Evolutionary conservation across 2,329 filamentous ascomycete species (phyloP), one percentile per base, ranked within the genome.

Genomic region (Cyphellophora europaea): DNA sequence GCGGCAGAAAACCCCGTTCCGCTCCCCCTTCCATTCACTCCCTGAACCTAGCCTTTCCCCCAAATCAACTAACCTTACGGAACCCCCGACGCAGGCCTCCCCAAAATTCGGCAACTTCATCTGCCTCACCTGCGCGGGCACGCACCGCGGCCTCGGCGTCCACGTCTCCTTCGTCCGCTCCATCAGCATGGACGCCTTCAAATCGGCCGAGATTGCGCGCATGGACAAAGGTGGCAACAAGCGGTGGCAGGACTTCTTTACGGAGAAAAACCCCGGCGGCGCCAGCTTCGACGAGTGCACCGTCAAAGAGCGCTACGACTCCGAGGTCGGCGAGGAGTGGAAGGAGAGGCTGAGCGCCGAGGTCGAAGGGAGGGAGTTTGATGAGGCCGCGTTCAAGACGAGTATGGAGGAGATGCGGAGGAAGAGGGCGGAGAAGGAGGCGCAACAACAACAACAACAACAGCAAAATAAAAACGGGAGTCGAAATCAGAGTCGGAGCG

Each of bases 51-150:
- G 27, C 11, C 36, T 40, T n/a, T 23, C 33, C 28, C 18, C 25
- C 17, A 13, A 18, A 29, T n/a, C 18, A 19, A 10, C 16, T 10
- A 17, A 10, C 23, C 21, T 25, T 8, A 25, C 21, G 8, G n/a
- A 8, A 8, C n/a, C 13, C 13, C 16, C 29, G 27, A n/a, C 40
- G 16, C 47, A 78, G 74, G 76, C 77, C 19, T 79, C 87, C 23
- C 91, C 91, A 46, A 98, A 98, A 63, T 93, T 98, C 57, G 89
- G 89, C 55, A 85, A 94, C 60, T 98, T 98, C 68, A 95, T 98
- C 71, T 98, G 91, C 63, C 78, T 98, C 34, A 85, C 82, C 45
- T 98, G 91, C 67, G 89, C 88, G 19, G 91, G 91, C 50, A 84
- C 91, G 35, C 91, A 98, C 65, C 82, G 91, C 44, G 87, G 87